Base-by-base conservation (phyloP, 2,329 filamentous ascomycete genomes). In the Penicillium crustosum region DNA sequence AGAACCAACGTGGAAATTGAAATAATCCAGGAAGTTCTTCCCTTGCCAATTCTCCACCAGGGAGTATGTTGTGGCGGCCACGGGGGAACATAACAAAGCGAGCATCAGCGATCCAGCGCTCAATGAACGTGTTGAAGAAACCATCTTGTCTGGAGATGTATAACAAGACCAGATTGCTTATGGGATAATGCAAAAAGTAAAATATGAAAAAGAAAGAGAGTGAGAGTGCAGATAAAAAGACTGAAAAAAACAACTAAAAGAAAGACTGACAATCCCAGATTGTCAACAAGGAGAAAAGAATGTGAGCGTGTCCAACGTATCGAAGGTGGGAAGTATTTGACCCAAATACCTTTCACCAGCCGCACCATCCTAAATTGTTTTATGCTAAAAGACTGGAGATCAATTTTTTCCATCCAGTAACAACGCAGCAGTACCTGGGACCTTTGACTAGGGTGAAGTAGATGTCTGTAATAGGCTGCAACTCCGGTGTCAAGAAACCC, bases 1-100 rank as follows among this genome's bases (percentile, higher is more conserved):
- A 2, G 73, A 51, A 1, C 73, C 74, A 6, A 74, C 77, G 62
- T 77, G 81, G 68, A 82, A 82, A 49, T 79, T 73, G 66, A 83
- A 83, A 54, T 77, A 73, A 31, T 78, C 70, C 61, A 82, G 79
- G 70, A 83, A 83, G 54, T 73, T 72, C 23, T 76, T 68, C 6
- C 78, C 78, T 12, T 76, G 70, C 69, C 80, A 81, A 50, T 70
- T 72, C 56, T 80, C 71, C 10, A 73, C 64, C 44, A 80, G 68
- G 38, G 68, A 64, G 60, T 79, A 79, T 56, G 61, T 68, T n/a
- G 68, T 23, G 15, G 68, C 64, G 1, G 52, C 38, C 15, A 58
- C 61, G 3, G 70, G 63, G 13, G 70, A 60, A 43, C 68, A 61
- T 44, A 73, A 56, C n/a, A 66, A 63, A 36, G 70, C 57, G 21